A percentile compares a stretch with the other conserved stretches of the same genome.
phyloP scores from a whole-genome alignment of 805 yeast species.

The Ogataea parapolymorpha region DNA sequence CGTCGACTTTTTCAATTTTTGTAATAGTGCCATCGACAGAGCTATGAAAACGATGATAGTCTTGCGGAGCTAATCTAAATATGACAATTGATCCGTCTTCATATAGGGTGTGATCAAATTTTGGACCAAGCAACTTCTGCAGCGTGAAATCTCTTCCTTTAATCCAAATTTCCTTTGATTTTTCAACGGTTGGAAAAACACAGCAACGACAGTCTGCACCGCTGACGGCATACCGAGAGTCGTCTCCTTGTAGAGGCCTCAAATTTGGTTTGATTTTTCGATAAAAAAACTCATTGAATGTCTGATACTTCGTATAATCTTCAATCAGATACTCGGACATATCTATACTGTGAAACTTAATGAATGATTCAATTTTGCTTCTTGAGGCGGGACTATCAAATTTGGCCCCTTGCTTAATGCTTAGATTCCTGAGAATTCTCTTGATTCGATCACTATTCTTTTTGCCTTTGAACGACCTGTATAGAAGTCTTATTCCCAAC shows the following conservation, averaged over 20 bases:
- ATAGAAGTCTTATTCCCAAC: constrained; percentile 79
- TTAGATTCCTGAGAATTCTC: constrained; percentile 57
- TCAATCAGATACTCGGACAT: constrained; percentile 58
- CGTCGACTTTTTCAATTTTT: constrained; percentile 65
- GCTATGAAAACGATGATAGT: constrained; percentile 88
- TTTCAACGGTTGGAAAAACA: constrained; percentile 53
- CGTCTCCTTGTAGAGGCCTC: constrained; percentile 62
- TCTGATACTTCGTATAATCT: constrained; percentile 49
- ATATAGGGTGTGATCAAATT: constrained; percentile 40
- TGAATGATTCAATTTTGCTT: constrained; percentile 67
- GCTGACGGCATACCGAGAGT: constrained; percentile 54
- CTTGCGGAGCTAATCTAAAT: constrained; percentile 94
- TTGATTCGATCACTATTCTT: constrained; percentile 47
- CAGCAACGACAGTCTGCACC: constrained; percentile 89
- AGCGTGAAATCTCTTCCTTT: constrained; percentile 78
- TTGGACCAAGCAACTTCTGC: constrained; percentile 41
- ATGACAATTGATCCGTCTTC: constrained; percentile 64
- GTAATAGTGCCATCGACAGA: constrained; percentile 79
- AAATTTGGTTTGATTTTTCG: constrained; percentile 70
- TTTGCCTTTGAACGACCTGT: constrained; percentile 63
- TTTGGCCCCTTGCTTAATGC: constrained; percentile 78
- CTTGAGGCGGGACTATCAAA: constrained; percentile 71
- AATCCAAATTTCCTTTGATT: constrained; percentile 81
- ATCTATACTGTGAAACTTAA: constrained; percentile 79
- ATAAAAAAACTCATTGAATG: constrained; percentile 89